These are phyloP conservation scores for Stipa capillata DNA, from an alignment of 176 grass and related monocot genomes.

Conservation along the genomic window DNA sequence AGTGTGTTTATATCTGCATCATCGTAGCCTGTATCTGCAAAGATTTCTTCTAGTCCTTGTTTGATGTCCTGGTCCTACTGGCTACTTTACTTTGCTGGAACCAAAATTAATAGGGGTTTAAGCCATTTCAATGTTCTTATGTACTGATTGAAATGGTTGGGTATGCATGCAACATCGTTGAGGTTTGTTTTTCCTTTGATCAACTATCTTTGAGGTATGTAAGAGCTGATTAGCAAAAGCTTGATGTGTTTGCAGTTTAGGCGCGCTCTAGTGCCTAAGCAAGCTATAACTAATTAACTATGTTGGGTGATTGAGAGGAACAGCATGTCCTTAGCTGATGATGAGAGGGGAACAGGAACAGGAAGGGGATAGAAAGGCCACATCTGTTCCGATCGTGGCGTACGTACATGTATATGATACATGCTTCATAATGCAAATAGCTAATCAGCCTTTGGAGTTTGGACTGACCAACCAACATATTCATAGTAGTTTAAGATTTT, in stretches of 20 bases:
- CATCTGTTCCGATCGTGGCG: not conserved
- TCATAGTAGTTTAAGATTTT: no score
- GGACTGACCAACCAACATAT: no score
- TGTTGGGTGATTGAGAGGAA: not conserved
- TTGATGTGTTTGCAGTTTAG: not conserved
- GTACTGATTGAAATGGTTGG: not conserved
- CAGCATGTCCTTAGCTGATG: not conserved
- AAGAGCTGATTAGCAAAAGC: not conserved
- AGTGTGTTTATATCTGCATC: not conserved
- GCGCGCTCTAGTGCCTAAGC: not conserved
- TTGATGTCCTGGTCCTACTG: not conserved
- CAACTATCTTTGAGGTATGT: not conserved
- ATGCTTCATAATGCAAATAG: not conserved
- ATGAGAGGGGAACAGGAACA: conserved; percentile 3
- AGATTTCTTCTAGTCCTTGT: conserved; percentile 1
- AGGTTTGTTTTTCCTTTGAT: not conserved
- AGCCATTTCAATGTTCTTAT: not conserved
- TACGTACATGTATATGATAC: not conserved
- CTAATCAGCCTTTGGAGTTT: not conserved
- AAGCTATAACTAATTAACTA: no score
- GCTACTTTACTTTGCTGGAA: not conserved
- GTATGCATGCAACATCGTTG: not conserved
- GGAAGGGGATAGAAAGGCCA: not conserved
- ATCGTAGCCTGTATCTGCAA: not conserved
- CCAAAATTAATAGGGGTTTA: not conserved